phyloP scores from a whole-genome alignment of 1,284 basidiomycete species.

The Agroathelia rolfsii region DNA sequence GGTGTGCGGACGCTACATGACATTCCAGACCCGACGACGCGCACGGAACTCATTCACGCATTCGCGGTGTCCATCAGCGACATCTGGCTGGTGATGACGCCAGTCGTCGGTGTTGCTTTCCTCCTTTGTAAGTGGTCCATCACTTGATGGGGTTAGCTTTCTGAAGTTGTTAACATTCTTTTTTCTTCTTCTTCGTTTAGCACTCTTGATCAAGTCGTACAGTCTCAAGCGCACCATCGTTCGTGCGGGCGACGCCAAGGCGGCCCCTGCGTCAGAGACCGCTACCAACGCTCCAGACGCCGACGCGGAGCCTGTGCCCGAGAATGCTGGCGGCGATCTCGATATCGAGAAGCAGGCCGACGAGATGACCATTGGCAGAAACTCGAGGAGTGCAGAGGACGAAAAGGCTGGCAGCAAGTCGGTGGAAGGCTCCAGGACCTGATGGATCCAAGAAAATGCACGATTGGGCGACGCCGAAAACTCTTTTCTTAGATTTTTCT shows the following conservation, averaged over 20 bases:
- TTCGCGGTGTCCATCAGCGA: slow-evolving; percentile 59
- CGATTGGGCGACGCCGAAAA: too few relatives aligned
- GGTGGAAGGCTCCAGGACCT: too few relatives aligned
- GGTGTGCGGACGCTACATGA: slow-evolving; percentile 41
- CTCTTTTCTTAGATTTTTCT: too few relatives aligned
- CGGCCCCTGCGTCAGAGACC: too few relatives aligned
- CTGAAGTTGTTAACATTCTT: too few relatives aligned
- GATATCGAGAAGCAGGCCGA: too few relatives aligned
- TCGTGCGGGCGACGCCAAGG: slow-evolving; percentile 23
- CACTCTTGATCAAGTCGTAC: slow-evolving; percentile 31
- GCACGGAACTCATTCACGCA: slow-evolving; percentile 50
- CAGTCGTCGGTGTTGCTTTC: slow-evolving; percentile 47
- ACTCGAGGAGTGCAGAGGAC: too few relatives aligned
- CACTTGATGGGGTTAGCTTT: too few relatives aligned
- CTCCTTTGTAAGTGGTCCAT: slow-evolving; percentile 50
- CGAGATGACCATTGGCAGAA: too few relatives aligned
- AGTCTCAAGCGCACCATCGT: slow-evolving; percentile 51
- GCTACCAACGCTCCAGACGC: too few relatives aligned
- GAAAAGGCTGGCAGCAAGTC: too few relatives aligned
- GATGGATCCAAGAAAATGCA: too few relatives aligned
- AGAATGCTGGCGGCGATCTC: slow-evolving; percentile 8
- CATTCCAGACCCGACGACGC: slow-evolving; percentile 35
- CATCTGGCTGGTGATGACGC: slow-evolving; percentile 67
- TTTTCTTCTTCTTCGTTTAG: slow-evolving; percentile 3
- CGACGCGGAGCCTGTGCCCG: slow-evolving; percentile 7